Base-by-base conservation (phyloP, 2,329 filamentous ascomycete species). In the Epichloe festucae region DNA sequence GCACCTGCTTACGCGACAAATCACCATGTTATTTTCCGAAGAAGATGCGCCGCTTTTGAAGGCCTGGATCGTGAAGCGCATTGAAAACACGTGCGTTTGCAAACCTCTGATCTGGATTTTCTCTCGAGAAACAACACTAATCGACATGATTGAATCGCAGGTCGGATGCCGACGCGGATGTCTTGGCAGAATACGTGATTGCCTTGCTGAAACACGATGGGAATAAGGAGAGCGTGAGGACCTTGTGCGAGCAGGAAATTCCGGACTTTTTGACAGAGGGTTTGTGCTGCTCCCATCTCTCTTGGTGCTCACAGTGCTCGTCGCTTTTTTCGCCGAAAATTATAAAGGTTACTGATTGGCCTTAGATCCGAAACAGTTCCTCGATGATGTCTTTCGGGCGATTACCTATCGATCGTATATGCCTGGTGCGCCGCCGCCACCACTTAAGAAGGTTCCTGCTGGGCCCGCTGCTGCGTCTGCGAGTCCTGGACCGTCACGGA, bases 151-250 rank as follows among this genome's bases (percentile, higher is more conserved):
- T 40, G 38, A 27, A 47, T 53, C 46, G 31, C 56, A 88, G 85
- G 50, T 87, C 85, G 31, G 86, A 90, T 61, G 86, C 85, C 48
- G 87, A 93, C 63, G 79, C 83, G 35, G 87, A 89, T 61, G 85
- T 91, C 5, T 80, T 93, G 3, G 87, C 86, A 46, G 87, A 93
- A 60, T 93, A 90, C 63, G 84, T 91, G n/a, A 74, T 90, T 55
- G 87, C 85, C 6, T 76, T 93, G 19, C 70, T 91, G 45, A 78
- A 79, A 56, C 82, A 85, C 55, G 84, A 89, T 57, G 84, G 83
- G 55, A 74, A 80, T 48, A 70, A 76, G 41, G 73, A 75, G n/a
- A 73, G 78, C 19, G 81, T 89, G 50, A 78, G 81, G 60, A 71
- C 76, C 59, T 77, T 85, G 49, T 89, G 85, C 65, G 75, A 87